These are phyloP conservation scores for Botrytis elliptica DNA, from an alignment of 2,329 filamentous ascomycete genomes.

Conservation along the genomic window DNA sequence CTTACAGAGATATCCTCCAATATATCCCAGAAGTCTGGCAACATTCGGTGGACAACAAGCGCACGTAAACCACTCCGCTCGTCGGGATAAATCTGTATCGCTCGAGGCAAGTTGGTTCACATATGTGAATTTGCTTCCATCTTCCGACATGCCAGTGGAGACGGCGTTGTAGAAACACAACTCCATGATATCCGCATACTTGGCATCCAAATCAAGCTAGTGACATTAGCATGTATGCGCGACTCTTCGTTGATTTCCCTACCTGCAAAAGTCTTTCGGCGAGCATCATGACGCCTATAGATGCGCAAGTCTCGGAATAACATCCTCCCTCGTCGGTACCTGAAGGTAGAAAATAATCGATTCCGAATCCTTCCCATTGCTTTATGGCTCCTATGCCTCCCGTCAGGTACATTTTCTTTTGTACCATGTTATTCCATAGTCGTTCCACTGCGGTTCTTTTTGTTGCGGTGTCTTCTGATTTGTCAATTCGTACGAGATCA, in stretches of 20 bases:
- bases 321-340: conserved; percentile 60
- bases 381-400: conserved; percentile 58
- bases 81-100: conserved; percentile 48
- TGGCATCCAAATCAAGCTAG: conserved; percentile 49
- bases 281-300: conserved; percentile 60
- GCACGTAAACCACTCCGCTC: conserved; percentile 58
- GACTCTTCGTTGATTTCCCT: conserved; percentile 17
- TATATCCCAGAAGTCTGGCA: conserved; percentile 52
- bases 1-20: conserved; percentile 57
- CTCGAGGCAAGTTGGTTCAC: conserved; percentile 60
- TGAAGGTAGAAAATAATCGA: conserved; percentile 58
- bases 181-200: conserved; percentile 60
- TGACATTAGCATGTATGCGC: background rate
- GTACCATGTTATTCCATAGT: conserved; percentile 60
- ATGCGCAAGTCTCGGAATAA: conserved; percentile 61
- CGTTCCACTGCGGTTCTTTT: conserved; percentile 43
- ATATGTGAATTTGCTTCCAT: conserved; percentile 60
- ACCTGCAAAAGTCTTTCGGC: conserved; percentile 55
- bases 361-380: conserved; percentile 61
- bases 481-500: conserved; percentile 49
- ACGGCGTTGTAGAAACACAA: conserved; percentile 60
- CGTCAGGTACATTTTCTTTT: conserved; percentile 61
- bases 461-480: background rate
- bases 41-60: conserved; percentile 63
- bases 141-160: conserved; percentile 55